These are phyloP conservation scores for Athelia psychrophila DNA, from an alignment of 1,284 basidiomycete genomes.

Conservation along the genomic window DNA sequence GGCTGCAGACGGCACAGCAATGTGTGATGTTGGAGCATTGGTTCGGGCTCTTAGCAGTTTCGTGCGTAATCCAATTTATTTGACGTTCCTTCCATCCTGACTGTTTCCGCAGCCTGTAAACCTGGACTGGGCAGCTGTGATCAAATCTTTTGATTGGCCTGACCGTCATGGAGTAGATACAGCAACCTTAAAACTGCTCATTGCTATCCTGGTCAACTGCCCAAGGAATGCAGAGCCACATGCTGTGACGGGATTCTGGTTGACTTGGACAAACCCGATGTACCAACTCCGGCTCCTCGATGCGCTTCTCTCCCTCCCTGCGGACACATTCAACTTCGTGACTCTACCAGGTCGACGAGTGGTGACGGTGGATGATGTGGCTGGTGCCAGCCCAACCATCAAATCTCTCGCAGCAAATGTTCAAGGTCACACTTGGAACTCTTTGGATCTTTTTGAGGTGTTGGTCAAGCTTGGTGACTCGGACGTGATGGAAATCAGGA, in stretches of 20 bases:
- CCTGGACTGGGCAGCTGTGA: conserved; percentile 78
- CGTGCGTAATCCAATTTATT: conserved; percentile 40
- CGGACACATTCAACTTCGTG: conserved; percentile 90
- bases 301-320: conserved; percentile 83
- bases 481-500: conserved; percentile 68
- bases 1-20: conserved; percentile 63
- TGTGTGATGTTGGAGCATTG: conserved; percentile 78
- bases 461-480: conserved; percentile 75
- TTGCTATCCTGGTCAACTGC: conserved; percentile 73
- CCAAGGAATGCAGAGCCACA: conserved; percentile 70
- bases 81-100: conserved; percentile 11
- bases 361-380: conserved; percentile 84
- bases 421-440: conserved; percentile 93
- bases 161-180: conserved; percentile 81
- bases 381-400: conserved; percentile 82
- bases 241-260: conserved; percentile 80
- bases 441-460: conserved; percentile 89
- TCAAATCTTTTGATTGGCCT: conserved; percentile 75
- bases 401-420: conserved; percentile 83
- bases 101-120: conserved; percentile 50
- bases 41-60: conserved; percentile 68
- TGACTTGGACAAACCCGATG: conserved; percentile 80
- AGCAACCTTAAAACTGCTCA: conserved; percentile 76
- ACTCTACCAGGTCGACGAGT: conserved; percentile 78
- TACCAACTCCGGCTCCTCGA: conserved; percentile 88